These are phyloP conservation scores for Lactarius pseudohatsudake DNA, from an alignment of 768 basidiomycete species.

Conservation along the genomic window DNA sequence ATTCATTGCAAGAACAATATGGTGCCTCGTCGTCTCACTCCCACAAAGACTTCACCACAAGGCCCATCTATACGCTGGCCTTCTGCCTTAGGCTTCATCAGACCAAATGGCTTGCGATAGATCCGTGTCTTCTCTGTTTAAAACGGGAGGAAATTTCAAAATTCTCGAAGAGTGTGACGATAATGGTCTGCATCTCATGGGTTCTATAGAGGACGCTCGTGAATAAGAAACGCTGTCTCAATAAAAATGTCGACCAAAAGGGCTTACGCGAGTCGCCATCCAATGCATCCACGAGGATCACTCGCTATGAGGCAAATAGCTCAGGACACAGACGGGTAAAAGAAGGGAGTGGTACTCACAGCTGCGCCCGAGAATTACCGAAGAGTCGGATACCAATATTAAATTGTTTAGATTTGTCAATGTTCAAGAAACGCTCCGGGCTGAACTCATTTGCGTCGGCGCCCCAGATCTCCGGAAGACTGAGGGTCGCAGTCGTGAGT, in stretches of 20 bases:
- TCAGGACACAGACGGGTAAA: not conserved
- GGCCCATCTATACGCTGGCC: constrained; percentile 4
- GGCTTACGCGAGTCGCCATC: constrained; percentile 14
- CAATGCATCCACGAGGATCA: constrained; percentile 2
- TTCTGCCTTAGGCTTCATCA: constrained; percentile 9
- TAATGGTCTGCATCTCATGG: constrained; percentile 10
- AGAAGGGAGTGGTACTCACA: not conserved
- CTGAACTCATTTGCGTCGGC: constrained; percentile 11
- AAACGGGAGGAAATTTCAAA: constrained; percentile 15
- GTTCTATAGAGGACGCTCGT: not conserved
- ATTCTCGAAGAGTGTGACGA: constrained; percentile 3
- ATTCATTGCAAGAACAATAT: not conserved
- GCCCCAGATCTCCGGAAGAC: constrained; percentile 16
- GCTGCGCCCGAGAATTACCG: not conserved
- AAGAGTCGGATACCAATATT: not conserved
- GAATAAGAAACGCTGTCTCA: not conserved
- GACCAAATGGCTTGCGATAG: constrained; percentile 3
- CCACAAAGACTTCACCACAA: not conserved
- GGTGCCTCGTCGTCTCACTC: not conserved
- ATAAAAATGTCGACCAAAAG: not conserved
- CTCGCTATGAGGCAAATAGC: not conserved
- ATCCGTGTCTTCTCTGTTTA: constrained; percentile 8
- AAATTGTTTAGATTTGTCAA: not conserved
- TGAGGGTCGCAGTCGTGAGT: not conserved
- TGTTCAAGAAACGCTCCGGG: constrained; percentile 6